These are phyloP conservation scores for Eucalyptus regnans DNA, from an alignment of 345 rosid species.

Conservation along the genomic window DNA sequence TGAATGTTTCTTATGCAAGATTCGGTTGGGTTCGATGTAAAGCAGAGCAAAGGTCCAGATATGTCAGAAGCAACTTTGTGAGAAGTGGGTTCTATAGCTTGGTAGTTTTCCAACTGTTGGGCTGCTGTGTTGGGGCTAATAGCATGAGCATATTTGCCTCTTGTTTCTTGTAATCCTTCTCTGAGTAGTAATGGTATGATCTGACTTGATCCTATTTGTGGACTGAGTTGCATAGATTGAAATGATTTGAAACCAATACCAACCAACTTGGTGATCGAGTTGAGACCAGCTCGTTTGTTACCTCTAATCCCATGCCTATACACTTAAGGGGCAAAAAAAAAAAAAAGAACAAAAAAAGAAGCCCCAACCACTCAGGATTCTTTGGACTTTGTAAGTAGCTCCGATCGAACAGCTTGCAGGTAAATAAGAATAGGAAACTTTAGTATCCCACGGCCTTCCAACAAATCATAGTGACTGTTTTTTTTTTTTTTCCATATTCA, in stretches of 20 bases:
- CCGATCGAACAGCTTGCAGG: too few relatives aligned
- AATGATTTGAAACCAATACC: background rate
- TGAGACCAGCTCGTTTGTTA: background rate
- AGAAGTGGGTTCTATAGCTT: background rate
- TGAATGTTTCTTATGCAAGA: background rate
- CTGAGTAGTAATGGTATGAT: background rate
- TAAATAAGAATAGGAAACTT: too few relatives aligned
- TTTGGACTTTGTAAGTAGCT: background rate
- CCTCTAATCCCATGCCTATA: background rate
- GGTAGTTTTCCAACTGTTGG: background rate
- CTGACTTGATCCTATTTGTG: background rate
- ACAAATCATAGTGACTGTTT: too few relatives aligned
- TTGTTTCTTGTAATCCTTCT: background rate
- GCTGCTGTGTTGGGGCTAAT: background rate
- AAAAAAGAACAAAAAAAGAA: fast-evolving
- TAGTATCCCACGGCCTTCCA: too few relatives aligned
- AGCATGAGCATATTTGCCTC: background rate
- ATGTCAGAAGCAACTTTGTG: background rate
- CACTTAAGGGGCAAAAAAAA: fast-evolving
- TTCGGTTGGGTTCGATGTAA: background rate
- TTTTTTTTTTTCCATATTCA: too few relatives aligned
- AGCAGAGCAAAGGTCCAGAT: background rate
- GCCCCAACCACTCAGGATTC: background rate
- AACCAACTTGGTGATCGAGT: background rate
- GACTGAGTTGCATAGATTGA: background rate